Base-by-base conservation (phyloP, 768 basidiomycete species). In the Pulveroboletus ravenelii region DNA sequence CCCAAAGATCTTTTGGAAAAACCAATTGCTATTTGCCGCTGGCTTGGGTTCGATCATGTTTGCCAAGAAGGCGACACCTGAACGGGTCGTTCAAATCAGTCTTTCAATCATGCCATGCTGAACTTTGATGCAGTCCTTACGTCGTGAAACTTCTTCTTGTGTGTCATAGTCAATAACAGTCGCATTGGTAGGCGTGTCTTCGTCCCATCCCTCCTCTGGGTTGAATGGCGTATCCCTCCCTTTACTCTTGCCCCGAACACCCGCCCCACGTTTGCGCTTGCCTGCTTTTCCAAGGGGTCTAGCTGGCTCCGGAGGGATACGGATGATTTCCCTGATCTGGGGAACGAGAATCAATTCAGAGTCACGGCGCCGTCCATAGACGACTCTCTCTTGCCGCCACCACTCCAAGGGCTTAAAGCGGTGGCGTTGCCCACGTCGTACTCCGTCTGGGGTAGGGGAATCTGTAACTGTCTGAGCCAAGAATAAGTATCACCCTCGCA, bases 301-400 rank as follows among this genome's bases (percentile, higher is more conserved):
- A 3, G 74, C 63, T 3, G 74, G 68, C 14, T 79, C 78, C 37
- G 82, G 75, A 1, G 77, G 81, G 13, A 82, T 61, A 44, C 79
- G 72, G 49, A 83, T 62, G 48, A 93, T 76, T 66, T 83, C 77
- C 63, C 82, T 74, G 62, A 92, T 86, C 60, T 76, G 78, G 1
- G 87, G 76, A 10, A 88, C 84, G 25, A 79, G 73, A 18, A 77
- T 70, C 9, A 70, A 54, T 20, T 74, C 79, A 7, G 75, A 74
- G 9, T 76, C 70, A 12, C 78, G 76, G 18, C 83, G 78, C 6
- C 83, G 78, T 5, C 85, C 86, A 60, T 92, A 97, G 2, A 93
- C 84, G 20, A 92, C 79, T 54, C 83, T 85, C 70, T 98, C 95
- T 57, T 82, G 81, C n/a, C 93, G 81, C 95, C 95, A 98, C 74